A percentile compares a stretch with the other conserved stretches of the same genome.
phyloP scores from a whole-genome alignment of 345 rosid genomes.

The Ceriops zippeliana region DNA sequence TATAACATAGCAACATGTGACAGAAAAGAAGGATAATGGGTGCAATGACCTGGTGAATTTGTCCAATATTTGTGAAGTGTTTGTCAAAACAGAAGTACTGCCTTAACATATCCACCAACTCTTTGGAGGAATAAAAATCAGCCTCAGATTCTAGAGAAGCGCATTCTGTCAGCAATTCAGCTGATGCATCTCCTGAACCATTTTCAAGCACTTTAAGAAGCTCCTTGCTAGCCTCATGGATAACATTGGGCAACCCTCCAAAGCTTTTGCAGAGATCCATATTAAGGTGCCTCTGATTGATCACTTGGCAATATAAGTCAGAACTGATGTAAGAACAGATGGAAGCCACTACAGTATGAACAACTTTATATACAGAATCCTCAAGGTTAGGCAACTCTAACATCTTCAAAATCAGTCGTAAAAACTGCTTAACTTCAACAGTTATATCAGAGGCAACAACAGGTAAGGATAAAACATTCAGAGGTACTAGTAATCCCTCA shows the following conservation, averaged over 20 bases:
- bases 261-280: constrained; percentile 35
- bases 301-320: constrained; percentile 36
- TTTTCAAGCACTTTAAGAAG: constrained; percentile 46
- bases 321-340: constrained; percentile 51
- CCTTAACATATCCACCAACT: constrained; percentile 57
- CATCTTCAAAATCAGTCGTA: constrained; percentile 56
- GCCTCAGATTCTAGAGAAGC: constrained; percentile 52
- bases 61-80: constrained; percentile 36
- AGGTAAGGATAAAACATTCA: constrained; percentile 62
- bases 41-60: constrained; percentile 34
- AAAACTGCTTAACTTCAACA: constrained; percentile 66
- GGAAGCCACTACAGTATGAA: constrained; percentile 46
- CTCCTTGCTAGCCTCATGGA: constrained; percentile 50
- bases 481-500: constrained; percentile 65
- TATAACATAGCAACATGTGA: neutral
- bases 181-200: constrained; percentile 39
- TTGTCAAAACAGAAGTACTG: constrained; percentile 43
- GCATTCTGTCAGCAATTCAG: constrained; percentile 35
- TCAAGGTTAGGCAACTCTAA: constrained; percentile 48
- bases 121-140: constrained; percentile 54
- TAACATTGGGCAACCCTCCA: constrained; percentile 40
- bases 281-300: constrained; percentile 39
- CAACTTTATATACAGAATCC: constrained; percentile 48
- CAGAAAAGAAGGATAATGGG: neutral
- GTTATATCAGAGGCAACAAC: constrained; percentile 51